Percentiles rank a stretch among this genome's conserved stretches.
Evolutionary conservation across 2,329 filamentous ascomycete species (phyloP).

Genomic region (Plectosphaerella plurivora): DNA sequence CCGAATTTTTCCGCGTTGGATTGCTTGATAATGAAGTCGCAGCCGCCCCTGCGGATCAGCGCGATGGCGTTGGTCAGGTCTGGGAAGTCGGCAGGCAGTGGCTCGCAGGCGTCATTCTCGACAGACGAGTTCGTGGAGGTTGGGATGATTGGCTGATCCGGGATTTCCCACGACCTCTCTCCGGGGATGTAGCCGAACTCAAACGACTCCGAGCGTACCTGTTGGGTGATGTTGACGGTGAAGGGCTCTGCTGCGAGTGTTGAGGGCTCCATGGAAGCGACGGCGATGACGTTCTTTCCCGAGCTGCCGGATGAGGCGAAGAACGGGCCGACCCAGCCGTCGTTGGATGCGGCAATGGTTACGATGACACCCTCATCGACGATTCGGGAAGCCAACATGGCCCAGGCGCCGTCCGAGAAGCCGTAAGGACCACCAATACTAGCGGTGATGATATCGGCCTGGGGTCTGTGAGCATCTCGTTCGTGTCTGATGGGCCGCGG

Average conservation of each 20-base stretch:
- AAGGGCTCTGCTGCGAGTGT: constrained; percentile 6
- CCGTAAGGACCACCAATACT: constrained; percentile 20
- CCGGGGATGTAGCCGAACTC: background rate
- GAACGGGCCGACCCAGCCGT: constrained; percentile 35
- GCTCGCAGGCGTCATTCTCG: background rate
- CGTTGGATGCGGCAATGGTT: constrained; percentile 38
- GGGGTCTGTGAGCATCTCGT: too few relatives aligned
- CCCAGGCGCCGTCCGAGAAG: constrained; percentile 16
- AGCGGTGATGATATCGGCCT: constrained; percentile 1
- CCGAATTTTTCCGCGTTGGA: background rate
- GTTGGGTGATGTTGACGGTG: constrained; percentile 3
- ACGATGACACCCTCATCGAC: constrained; percentile 35
- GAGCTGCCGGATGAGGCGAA: constrained; percentile 31
- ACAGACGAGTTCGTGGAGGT: background rate
- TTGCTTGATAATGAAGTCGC: background rate
- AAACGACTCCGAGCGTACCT: background rate
- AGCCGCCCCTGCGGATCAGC: background rate
- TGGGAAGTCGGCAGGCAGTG: background rate
- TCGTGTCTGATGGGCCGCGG: too few relatives aligned
- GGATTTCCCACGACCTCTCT: background rate
- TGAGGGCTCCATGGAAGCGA: constrained; percentile 34
- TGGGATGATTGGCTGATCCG: background rate
- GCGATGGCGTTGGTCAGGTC: background rate
- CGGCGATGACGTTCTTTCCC: constrained; percentile 34
- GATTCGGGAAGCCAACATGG: constrained; percentile 33